Conservation (phyloP, 768 basidiomycete genomes). For the Vararia minispora region DNA sequence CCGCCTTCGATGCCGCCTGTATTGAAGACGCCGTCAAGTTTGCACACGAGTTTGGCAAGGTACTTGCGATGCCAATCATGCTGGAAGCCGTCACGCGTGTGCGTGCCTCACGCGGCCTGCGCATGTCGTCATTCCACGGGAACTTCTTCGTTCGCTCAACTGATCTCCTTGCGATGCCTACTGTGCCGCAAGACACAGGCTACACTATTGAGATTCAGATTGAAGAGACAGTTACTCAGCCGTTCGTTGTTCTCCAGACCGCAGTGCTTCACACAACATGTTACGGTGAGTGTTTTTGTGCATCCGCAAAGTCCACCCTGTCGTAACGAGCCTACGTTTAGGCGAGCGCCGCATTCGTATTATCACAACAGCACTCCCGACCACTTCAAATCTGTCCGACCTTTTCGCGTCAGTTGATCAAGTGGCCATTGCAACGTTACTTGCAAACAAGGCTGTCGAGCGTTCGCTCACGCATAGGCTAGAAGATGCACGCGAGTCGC, state of each 20-base stretch:
- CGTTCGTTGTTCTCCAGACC: conserved; percentile 91
- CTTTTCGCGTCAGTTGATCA: conserved; percentile 48
- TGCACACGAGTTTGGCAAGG: conserved; percentile 89
- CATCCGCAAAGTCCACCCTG: neutral
- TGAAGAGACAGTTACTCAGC: conserved; percentile 84
- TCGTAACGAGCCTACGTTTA: conserved; percentile 8
- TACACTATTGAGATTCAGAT: conserved; percentile 95
- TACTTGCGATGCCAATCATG: conserved; percentile 86
- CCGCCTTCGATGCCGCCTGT: conserved; percentile 88
- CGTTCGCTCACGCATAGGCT: conserved; percentile 38
- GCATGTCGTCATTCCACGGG: conserved; percentile 97
- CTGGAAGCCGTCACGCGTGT: conserved; percentile 95
- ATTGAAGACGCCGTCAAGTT: conserved; percentile 96
- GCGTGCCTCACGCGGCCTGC: conserved; percentile 87
- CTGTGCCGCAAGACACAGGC: conserved; percentile 93
- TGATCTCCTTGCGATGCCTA: conserved; percentile 90
- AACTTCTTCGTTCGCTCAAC: conserved; percentile 99
- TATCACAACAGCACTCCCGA: conserved; percentile 46
- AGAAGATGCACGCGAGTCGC: conserved; percentile 47
- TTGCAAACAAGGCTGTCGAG: conserved; percentile 52
- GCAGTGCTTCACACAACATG: conserved; percentile 92
- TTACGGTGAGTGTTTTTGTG: conserved; percentile 42
- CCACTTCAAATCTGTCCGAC: conserved; percentile 45
- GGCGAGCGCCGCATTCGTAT: conserved; percentile 52
- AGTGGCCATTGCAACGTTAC: conserved; percentile 38